A percentile compares a stretch with the other conserved stretches of the same genome.
Conservation (phyloP, 345 rosid species). For the Crucihimalaya himalaica region DNA sequence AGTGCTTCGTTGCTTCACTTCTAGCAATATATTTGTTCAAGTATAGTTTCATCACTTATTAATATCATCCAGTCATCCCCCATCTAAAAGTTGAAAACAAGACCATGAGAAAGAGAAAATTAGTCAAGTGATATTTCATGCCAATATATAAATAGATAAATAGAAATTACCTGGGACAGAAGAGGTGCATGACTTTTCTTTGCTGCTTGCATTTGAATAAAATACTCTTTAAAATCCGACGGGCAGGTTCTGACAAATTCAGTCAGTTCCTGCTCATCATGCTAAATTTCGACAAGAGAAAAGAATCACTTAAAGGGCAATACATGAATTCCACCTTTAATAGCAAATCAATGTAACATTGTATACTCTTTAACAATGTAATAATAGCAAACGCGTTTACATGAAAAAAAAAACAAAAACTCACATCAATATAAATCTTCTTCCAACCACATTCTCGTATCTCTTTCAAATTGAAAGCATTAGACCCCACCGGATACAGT, state of each 20-base stretch:
- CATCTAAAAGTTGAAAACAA: constrained; percentile 49
- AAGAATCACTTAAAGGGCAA: background rate
- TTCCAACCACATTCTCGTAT: constrained; percentile 86
- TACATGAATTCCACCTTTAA: constrained; percentile 6
- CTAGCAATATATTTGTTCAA: constrained; percentile 79
- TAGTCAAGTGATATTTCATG: background rate
- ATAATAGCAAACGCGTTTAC: background rate
- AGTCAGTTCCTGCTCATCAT: constrained; percentile 82
- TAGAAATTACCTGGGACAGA: constrained; percentile 66
- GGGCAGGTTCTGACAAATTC: constrained; percentile 78
- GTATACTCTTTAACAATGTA: background rate
- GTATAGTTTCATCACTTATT: constrained; percentile 87
- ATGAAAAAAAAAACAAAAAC: constrained; percentile 8
- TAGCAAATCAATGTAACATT: constrained; percentile 14
- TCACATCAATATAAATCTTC: constrained; percentile 87
- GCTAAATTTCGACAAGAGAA: constrained; percentile 50
- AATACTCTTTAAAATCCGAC: constrained; percentile 81
- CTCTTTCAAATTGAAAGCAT: constrained; percentile 56
- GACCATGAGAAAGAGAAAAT: background rate
- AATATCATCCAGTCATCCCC: constrained; percentile 75
- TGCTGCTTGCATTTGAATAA: constrained; percentile 92
- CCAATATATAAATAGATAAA: background rate
- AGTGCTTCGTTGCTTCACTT: constrained; percentile 75
- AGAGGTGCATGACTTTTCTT: constrained; percentile 93
- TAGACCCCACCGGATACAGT: constrained; percentile 85